These are phyloP conservation scores for Fusarium sp. DNA, from an alignment of 2,329 filamentous ascomycete species.

Conservation along the genomic window DNA sequence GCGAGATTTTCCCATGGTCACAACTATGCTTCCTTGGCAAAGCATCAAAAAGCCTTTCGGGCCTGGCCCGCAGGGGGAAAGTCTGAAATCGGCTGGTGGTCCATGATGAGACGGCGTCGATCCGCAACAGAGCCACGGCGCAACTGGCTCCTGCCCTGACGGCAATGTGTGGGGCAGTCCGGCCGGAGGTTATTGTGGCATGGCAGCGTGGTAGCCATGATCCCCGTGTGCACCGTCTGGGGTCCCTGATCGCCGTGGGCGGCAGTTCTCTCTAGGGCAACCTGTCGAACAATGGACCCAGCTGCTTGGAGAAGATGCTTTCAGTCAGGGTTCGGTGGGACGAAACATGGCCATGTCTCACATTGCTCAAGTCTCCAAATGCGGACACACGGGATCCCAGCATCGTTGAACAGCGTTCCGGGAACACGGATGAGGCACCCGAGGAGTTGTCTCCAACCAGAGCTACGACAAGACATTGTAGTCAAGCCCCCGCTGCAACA, in stretches of 20 bases:
- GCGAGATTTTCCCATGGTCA: not conserved
- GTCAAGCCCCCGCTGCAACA: not conserved
- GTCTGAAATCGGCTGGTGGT: constrained; percentile 18
- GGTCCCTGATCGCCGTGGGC: constrained; percentile 24
- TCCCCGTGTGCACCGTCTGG: not conserved
- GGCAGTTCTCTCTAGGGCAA: not conserved
- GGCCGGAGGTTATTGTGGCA: constrained; percentile 24
- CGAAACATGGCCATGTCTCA: not conserved
- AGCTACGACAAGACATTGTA: not conserved
- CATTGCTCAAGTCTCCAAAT: not conserved
- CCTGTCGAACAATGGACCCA: constrained; percentile 15
- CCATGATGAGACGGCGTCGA: constrained; percentile 13
- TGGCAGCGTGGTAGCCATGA: constrained; percentile 1
- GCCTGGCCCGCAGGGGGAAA: constrained; percentile 26
- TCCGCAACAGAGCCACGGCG: constrained; percentile 15
- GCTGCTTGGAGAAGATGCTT: constrained; percentile 17
- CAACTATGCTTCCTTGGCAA: constrained; percentile 15
- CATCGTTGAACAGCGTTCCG: not conserved
- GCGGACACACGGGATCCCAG: not conserved
- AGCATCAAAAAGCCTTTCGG: constrained; percentile 5
- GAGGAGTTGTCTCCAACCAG: constrained; percentile 3
- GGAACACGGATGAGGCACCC: not conserved
- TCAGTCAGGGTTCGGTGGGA: not conserved
- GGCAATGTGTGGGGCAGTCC: constrained; percentile 19
- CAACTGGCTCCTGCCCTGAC: constrained; percentile 2